Evolutionary conservation across 2,329 filamentous ascomycete genomes (phyloP), one percentile per base, ranked within the genome.

Genomic region (Fusarium multiceps): DNA sequence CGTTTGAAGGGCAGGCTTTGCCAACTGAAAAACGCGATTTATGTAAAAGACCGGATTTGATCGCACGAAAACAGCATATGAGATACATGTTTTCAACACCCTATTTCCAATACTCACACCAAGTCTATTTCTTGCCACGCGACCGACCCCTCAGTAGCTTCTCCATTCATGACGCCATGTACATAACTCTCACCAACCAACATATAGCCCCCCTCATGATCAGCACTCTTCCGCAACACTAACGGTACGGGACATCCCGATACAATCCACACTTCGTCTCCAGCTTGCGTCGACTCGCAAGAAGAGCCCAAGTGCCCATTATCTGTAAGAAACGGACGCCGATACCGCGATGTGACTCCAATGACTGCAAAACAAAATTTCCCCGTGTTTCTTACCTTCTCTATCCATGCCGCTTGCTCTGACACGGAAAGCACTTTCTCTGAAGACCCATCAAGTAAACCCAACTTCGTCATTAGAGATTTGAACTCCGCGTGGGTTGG

Each of bases 221-320:
- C 18, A 7, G 6, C 18, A 12, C 34, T 37, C 18, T 37, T 37
- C n/a, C 48, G n/a, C 28, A 37, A 0, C 13, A 55, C 55, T 4
- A 59, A n/a, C 4, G 55, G 48, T 7, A 50, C 55, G 18, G 55
- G 55, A 37, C 55, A 55, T 11, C 48, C 48, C 5, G 37, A 55
- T 1, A 55, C 5, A 7, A 59, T 2, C 55, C 55, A 59, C 7
- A 55, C 21, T 6, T 59, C 28, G 6, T 55, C 55, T 4, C 4
- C 55, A 5, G 16, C 7, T 11, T 21, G 13, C 1, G 28, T 20
- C 20, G 37, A 55, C 8, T 45, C 27, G 1, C 41, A 37, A 5
- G 42, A 21, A 37, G 48, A 59, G 0, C 34, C 37, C 3, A 59
- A 2, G 37, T 55, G 1, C 0, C 37, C 21, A 27, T 6, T 28